phyloP scores from a whole-genome alignment of 768 basidiomycete species.

The Pulveroboletus sp. region DNA sequence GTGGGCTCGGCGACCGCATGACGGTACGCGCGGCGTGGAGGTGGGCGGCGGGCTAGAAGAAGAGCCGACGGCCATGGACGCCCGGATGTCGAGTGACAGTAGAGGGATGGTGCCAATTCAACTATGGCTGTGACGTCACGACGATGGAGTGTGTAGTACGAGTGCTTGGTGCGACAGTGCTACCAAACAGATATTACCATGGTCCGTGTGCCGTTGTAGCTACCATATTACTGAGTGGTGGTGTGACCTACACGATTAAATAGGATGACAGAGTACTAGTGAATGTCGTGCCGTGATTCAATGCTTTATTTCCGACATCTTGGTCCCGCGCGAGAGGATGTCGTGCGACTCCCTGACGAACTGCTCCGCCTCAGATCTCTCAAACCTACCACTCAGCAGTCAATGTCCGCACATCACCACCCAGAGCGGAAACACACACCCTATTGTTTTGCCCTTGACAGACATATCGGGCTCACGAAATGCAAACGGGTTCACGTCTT shows the following conservation, averaged over 20 bases:
- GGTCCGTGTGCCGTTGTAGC: not conserved
- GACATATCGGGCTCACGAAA: conserved; percentile 85
- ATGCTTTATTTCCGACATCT: conserved; percentile 24
- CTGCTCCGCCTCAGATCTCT: conserved; percentile 59
- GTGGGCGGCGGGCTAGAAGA: not conserved
- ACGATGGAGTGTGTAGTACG: too few species aligned
- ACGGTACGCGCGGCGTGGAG: not conserved
- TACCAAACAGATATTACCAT: not conserved
- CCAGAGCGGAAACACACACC: conserved; percentile 41
- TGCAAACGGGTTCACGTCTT: conserved; percentile 88
- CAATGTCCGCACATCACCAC: conserved; percentile 14
- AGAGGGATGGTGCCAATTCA: not conserved
- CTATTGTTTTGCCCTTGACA: conserved; percentile 70
- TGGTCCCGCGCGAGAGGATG: conserved; percentile 37
- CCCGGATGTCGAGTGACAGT: not conserved
- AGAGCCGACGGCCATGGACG: conserved; percentile 12
- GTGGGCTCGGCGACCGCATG: conserved; percentile 29
- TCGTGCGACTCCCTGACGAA: conserved; percentile 61
- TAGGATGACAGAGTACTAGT: not conserved
- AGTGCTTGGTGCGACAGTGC: too few species aligned
- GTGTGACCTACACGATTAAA: conserved; percentile 14
- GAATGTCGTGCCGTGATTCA: conserved; percentile 14
- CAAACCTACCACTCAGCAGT: conserved; percentile 44
- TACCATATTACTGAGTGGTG: conserved; percentile 19
- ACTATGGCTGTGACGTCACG: conserved; percentile 25